phyloP scores from a whole-genome alignment of 1,284 basidiomycete genomes.

The Pseudozyma thailandica region DNA sequence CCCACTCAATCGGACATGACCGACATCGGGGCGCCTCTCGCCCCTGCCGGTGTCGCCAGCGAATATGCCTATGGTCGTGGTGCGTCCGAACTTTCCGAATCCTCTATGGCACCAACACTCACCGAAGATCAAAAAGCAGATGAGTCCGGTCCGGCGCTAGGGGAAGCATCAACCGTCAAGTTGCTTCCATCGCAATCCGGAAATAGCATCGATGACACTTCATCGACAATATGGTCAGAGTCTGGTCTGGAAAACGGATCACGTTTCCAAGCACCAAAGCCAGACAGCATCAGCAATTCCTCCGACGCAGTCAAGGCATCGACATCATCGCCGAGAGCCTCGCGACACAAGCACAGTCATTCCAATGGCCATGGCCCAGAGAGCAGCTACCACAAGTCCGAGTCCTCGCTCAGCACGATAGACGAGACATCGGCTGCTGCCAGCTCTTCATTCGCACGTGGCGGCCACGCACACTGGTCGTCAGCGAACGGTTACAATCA shows the following conservation, averaged over 20 bases:
- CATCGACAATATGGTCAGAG: neutral
- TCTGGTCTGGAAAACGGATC: neutral
- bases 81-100: conserved; percentile 24
- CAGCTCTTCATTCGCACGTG: conserved; percentile 6
- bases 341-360: conserved; percentile 21
- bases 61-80: conserved; percentile 3
- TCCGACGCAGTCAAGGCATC: conserved; percentile 8
- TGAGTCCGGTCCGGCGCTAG: conserved; percentile 4
- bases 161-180: conserved; percentile 7
- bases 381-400: conserved; percentile 11
- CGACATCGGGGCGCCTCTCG: conserved; percentile 6
- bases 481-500: conserved; percentile 24
- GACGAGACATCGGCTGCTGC: conserved; percentile 27
- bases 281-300: neutral
- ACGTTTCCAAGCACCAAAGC: neutral
- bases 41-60: neutral
- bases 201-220: neutral
- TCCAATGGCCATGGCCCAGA: conserved; percentile 24
- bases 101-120: conserved; percentile 14
- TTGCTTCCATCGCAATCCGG: neutral
- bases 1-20: conserved; percentile 18
- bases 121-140: conserved; percentile 16
- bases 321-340: neutral
- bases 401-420: conserved; percentile 25
- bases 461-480: conserved; percentile 1